These are phyloP conservation scores for Durotheca rogersii DNA, from an alignment of 495 filamentous ascomycete species.

Conservation along the genomic window DNA sequence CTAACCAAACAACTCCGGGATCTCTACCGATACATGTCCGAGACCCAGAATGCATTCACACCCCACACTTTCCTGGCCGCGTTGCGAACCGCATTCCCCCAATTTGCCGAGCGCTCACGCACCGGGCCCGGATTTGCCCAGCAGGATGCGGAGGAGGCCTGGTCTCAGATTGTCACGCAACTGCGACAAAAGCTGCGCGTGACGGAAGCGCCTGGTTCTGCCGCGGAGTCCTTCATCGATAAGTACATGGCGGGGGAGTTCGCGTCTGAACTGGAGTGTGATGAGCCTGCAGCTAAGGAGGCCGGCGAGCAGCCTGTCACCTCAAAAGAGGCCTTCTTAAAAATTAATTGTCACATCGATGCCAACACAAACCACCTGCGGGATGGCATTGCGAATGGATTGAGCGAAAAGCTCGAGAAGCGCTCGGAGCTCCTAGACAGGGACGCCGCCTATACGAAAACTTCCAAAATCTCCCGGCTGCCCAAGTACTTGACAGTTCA, in stretches of 20 bases:
- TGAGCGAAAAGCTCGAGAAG: constrained; percentile 91
- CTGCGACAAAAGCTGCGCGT: constrained; percentile 76
- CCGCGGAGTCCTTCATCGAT: constrained; percentile 75
- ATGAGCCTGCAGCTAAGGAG: constrained; percentile 76
- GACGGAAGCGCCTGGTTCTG: constrained; percentile 49
- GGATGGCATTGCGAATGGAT: constrained; percentile 78
- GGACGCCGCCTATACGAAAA: constrained; percentile 84
- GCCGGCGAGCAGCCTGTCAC: constrained; percentile 68
- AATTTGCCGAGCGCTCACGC: constrained; percentile 85
- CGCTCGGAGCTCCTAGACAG: constrained; percentile 72
- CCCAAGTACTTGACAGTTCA: constrained; percentile 96
- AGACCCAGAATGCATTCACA: constrained; percentile 85
- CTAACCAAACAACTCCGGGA: constrained; percentile 78
- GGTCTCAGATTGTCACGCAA: constrained; percentile 92
- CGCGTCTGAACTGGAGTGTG: constrained; percentile 73
- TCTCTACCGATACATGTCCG: constrained; percentile 89
- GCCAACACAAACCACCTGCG: constrained; percentile 80
- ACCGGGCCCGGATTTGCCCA: constrained; percentile 84
- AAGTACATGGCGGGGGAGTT: constrained; percentile 86
- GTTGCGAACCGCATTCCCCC: constrained; percentile 79
- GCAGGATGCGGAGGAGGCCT: constrained; percentile 97
- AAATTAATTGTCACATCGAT: constrained; percentile 93
- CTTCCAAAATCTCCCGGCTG: constrained; percentile 79
- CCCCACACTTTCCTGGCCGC: constrained; percentile 84
- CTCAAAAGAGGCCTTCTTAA: constrained; percentile 76